Evolutionary conservation across 352 stramenopile genomes (phyloP).

Genomic region (Globisporangium yorkense): DNA sequence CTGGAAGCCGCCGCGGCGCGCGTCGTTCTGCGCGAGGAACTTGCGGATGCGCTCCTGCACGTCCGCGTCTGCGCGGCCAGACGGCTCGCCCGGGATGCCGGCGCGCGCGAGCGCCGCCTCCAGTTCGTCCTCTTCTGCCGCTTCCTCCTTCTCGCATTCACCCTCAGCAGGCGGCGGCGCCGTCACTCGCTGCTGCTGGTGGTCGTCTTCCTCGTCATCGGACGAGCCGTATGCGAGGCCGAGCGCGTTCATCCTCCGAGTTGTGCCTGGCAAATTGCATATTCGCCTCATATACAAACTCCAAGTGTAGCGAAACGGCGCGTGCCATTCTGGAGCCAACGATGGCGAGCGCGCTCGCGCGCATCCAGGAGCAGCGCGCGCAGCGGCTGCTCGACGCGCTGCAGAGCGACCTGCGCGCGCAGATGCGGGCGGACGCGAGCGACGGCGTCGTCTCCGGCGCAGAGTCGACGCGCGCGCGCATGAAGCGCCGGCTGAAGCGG

Average conservation of each 20-base stretch:
- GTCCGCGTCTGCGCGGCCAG: slow-evolving; percentile 16
- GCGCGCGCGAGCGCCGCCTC: slow-evolving; percentile 28
- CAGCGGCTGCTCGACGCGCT: slow-evolving; percentile 46
- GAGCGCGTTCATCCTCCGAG: slow-evolving; percentile 23
- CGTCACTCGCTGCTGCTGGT: background rate
- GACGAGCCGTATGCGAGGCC: slow-evolving; percentile 31
- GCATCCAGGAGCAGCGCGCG: slow-evolving; percentile 52
- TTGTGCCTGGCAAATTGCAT: background rate
- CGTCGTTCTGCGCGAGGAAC: slow-evolving; percentile 42
- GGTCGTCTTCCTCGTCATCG: slow-evolving; percentile 20
- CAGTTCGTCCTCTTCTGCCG: slow-evolving; percentile 9
- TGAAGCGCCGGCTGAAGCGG: slow-evolving; percentile 37
- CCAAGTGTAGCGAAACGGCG: background rate
- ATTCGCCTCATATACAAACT: background rate
- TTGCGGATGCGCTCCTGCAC: slow-evolving; percentile 61
- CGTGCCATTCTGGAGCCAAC: background rate
- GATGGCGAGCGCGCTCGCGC: slow-evolving; percentile 48
- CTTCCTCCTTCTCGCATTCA: slow-evolving; percentile 2
- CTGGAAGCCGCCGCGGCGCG: slow-evolving; percentile 42
- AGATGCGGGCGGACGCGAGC: slow-evolving; percentile 53
- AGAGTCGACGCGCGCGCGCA: slow-evolving; percentile 24
- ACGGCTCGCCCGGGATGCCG: slow-evolving; percentile 35
- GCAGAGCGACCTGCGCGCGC: slow-evolving; percentile 53
- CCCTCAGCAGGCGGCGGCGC: background rate
- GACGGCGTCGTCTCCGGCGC: slow-evolving; percentile 20